phyloP scores from a whole-genome alignment of 257 asterid species.

The Nicotiana benthamiana region DNA sequence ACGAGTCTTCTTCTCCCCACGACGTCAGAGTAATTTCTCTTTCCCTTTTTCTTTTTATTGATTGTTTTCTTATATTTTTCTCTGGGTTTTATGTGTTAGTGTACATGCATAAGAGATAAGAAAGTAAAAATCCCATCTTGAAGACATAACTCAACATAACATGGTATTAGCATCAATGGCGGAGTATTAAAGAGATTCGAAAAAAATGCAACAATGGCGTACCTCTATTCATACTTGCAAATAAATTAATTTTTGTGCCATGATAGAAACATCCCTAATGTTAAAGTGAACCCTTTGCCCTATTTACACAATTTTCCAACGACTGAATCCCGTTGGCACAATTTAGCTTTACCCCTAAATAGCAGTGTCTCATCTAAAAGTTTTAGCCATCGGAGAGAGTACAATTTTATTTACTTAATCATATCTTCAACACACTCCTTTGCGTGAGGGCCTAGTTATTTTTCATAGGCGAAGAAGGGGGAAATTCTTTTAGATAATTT shows the following conservation, averaged over 20 bases:
- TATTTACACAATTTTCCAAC: neutral
- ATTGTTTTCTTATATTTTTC: neutral
- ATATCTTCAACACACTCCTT: neutral
- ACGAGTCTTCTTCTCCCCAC: neutral
- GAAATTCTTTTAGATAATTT: neutral
- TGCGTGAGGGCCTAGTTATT: neutral
- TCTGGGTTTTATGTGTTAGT: neutral
- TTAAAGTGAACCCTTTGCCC: neutral
- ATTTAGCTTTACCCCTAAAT: neutral
- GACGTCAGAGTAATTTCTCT: slow-evolving; percentile 6
- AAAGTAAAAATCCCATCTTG: neutral
- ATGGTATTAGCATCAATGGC: neutral
- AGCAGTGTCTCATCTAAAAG: no score
- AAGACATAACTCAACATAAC: neutral
- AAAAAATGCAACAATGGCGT: neutral
- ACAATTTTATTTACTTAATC: neutral
- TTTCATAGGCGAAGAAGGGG: neutral
- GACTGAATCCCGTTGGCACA: neutral
- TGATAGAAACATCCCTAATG: neutral
- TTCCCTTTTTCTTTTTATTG: neutral
- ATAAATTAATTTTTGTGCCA: neutral
- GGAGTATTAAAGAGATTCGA: neutral
- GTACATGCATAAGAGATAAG: no score
- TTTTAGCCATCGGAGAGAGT: neutral
- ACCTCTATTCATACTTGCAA: neutral